These are phyloP conservation scores for Microbotryum violaceum DNA, from an alignment of 1,284 basidiomycete genomes.

Conservation along the genomic window DNA sequence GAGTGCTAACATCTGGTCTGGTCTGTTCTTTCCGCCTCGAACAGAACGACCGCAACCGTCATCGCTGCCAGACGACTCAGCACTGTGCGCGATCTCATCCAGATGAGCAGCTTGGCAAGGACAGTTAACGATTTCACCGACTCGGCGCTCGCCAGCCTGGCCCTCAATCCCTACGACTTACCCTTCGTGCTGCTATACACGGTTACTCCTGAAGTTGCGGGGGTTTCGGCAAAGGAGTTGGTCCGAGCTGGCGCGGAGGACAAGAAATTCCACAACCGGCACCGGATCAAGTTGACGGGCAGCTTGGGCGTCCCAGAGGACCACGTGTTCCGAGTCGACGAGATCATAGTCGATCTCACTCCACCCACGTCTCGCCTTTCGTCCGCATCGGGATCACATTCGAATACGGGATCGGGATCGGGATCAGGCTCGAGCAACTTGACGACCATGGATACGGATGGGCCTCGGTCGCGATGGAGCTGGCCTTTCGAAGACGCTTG, in stretches of 20 bases:
- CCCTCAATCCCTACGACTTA: constrained; percentile 29
- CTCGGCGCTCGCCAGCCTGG: constrained; percentile 10
- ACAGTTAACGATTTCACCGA: constrained; percentile 26
- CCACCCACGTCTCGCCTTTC: constrained; percentile 14
- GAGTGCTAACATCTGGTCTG: too few species aligned
- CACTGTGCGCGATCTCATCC: constrained; percentile 30
- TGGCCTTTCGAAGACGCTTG: constrained; percentile 30
- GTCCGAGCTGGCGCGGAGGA: constrained; percentile 10
- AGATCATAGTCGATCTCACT: constrained; percentile 20
- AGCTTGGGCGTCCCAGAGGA: constrained; percentile 17
- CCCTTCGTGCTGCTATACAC: constrained; percentile 31
- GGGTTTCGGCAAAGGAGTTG: constrained; percentile 12
- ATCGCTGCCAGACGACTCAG: constrained; percentile 27
- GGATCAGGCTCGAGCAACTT: constrained; percentile 9
- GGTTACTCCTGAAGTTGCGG: constrained; percentile 11
- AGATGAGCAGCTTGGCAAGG: constrained; percentile 24
- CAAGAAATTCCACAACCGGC: not conserved
- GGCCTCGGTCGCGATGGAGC: constrained; percentile 4
- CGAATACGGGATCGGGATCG: constrained; percentile 1
- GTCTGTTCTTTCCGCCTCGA: too few species aligned
- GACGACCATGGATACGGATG: constrained; percentile 16
- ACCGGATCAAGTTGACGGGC: not conserved
- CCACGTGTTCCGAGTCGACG: constrained; percentile 22
- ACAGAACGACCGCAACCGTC: constrained; percentile 25
- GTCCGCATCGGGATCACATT: constrained; percentile 15